A percentile compares a stretch with the other conserved stretches of the same genome.
Evolutionary conservation across 129 eudicot genomes (phyloP).

Genomic region (Calendula officinalis): DNA sequence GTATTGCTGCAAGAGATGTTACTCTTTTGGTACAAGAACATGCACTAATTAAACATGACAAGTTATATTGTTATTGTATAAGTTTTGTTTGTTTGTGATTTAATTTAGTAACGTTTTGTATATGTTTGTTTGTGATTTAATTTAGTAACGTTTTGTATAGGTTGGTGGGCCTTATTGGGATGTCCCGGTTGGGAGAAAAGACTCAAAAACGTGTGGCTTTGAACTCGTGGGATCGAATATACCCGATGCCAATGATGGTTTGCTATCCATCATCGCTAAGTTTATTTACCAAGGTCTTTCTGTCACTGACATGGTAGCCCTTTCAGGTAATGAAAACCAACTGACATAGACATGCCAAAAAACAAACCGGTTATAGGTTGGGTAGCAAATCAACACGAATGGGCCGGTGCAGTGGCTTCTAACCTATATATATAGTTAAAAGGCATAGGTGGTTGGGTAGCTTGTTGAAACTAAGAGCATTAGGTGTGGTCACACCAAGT

Average conservation of each 20-base stretch:
- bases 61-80: too few species aligned
- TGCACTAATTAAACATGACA: background rate
- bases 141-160: conserved; percentile 27
- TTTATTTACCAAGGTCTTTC: conserved; percentile 71
- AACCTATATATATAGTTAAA: too few species aligned
- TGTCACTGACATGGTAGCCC: conserved; percentile 93
- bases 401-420: too few species aligned
- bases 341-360: background rate
- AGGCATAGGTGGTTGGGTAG: too few species aligned
- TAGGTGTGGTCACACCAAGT: too few species aligned
- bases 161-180: conserved; percentile 98
- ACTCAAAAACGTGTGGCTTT: conserved; percentile 60
- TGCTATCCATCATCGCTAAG: conserved; percentile 69
- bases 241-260: conserved; percentile 62
- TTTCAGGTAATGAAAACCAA: conserved; percentile 52
- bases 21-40: conserved; percentile 51
- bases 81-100: background rate
- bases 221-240: conserved; percentile 50
- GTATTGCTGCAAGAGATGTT: conserved; percentile 89
- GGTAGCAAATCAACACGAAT: too few species aligned
- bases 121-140: background rate
- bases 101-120: background rate
- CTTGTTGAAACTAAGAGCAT: too few species aligned
- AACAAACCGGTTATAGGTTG: background rate
- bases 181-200: conserved; percentile 80